These are phyloP conservation scores for Schwanniomyces vanrijiae DNA, from an alignment of 805 yeast genomes.

Conservation along the genomic window DNA sequence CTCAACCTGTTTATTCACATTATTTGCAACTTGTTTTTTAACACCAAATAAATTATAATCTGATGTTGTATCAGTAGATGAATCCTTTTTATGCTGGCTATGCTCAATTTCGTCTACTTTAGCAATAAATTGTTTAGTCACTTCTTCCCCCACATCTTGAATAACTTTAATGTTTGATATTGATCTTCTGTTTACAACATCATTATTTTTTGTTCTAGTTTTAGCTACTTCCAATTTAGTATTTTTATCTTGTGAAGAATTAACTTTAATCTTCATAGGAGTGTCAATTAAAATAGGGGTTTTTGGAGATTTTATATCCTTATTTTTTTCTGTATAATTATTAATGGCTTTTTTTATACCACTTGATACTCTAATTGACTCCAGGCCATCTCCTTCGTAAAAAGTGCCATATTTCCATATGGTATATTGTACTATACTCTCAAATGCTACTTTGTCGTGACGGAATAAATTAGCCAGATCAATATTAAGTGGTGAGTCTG, in stretches of 20 bases:
- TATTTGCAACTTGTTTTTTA: constrained; percentile 28
- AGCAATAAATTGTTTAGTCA: constrained; percentile 29
- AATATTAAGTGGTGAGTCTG: constrained; percentile 68
- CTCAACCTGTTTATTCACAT: constrained; percentile 30
- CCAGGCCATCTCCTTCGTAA: constrained; percentile 6
- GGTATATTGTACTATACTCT: constrained; percentile 38
- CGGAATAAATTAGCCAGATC: constrained; percentile 65
- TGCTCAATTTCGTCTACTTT: constrained; percentile 33
- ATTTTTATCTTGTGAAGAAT: background rate
- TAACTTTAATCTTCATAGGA: background rate
- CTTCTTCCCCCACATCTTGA: constrained; percentile 33
- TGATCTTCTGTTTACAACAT: background rate
- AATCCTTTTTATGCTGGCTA: constrained; percentile 10
- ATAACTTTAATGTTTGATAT: constrained; percentile 16
- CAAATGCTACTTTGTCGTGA: constrained; percentile 38
- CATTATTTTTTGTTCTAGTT: background rate
- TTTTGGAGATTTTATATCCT: background rate
- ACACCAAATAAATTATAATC: constrained; percentile 21
- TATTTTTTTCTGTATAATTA: background rate
- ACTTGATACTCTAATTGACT: background rate
- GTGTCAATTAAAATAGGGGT: background rate
- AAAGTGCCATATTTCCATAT: constrained; percentile 41
- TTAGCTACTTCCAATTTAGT: background rate
- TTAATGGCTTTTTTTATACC: background rate
- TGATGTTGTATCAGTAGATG: constrained; percentile 14